Evolutionary conservation across 2,329 filamentous ascomycete genomes (phyloP), one percentile per base, ranked within the genome.

Genomic region (Rhytidhysteron rufulum): DNA sequence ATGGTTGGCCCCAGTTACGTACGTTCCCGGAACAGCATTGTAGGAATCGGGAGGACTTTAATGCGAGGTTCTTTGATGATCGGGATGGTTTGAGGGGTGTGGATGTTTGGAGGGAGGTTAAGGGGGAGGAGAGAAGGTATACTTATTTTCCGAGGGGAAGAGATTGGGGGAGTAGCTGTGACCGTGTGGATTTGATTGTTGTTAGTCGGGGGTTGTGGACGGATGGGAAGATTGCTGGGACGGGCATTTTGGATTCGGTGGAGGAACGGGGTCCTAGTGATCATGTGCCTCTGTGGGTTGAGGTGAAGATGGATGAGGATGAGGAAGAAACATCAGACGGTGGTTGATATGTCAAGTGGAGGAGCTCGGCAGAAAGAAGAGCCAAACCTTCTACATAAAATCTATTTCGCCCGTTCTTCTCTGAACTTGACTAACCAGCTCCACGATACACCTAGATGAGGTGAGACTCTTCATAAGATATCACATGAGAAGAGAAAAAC

Each of bases 131-230:
- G 51, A 63, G 56, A 43, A 66, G 64, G 19, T 78, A 75, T 54
- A 78, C 71, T 3, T 79, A 76, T 44, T 70, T 72, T 50, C 65
- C 74, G 0, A 55, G 68, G 11, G 57, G 54, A 1, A 59, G 53
- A 31, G 39, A 60, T 4, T 79, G 74, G 67, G 75, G 74, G 1
- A 55, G 51, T 6, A 77, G 72, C 40, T 77, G 73, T 52, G 75
- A 79, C 59, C 57, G 74, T 21, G 74, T 78, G 2, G 75, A 79
- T 50, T 61, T 75, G 53, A 66, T 76, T 17, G 55, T 79, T 40
- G 63, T 66, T 15, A 76, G 70, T 4, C 59, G 47, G 36, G 43
- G 34, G 1, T 45, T 75, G 8, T 65, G 66, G 39, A 63, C 72
- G 19, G 59, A 60, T 25, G 58, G 60, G 4, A 50, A 54, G 36